A percentile compares a stretch with the other conserved stretches of the same genome.
Conservation (phyloP, 139 green algal genomes). For the Nannochloris sp. region DNA sequence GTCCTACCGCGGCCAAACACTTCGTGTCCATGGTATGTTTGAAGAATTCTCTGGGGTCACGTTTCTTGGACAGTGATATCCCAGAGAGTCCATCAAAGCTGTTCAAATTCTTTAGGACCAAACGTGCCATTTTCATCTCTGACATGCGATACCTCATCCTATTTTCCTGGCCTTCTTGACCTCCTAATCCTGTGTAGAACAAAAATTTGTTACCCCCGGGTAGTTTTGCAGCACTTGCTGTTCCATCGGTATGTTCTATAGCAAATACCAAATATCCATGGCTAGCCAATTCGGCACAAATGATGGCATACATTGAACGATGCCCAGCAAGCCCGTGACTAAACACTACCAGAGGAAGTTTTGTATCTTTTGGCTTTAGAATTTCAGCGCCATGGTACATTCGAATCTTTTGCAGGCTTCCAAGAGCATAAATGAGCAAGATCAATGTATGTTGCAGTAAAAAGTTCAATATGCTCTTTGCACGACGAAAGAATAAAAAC, state of each 20-base stretch:
- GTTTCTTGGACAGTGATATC: constrained; percentile 6
- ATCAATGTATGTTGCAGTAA: too few relatives aligned
- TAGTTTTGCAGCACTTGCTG: constrained; percentile 22
- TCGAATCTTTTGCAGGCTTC: too few relatives aligned
- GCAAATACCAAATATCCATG: constrained; percentile 54
- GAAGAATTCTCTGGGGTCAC: constrained; percentile 14
- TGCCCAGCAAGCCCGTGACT: constrained; percentile 44
- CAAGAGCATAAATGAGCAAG: too few relatives aligned
- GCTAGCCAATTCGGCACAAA: constrained; percentile 48
- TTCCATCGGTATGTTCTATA: constrained; percentile 59
- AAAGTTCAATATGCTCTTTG: neutral
- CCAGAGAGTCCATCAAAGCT: neutral
- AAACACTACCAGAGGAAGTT: constrained; percentile 34
- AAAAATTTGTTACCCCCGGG: constrained; percentile 13
- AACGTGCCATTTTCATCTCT: constrained; percentile 21
- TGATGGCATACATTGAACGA: constrained; percentile 46
- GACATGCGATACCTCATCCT: constrained; percentile 13
- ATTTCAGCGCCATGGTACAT: neutral
- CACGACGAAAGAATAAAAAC: neutral
- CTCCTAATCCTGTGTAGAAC: constrained; percentile 17
- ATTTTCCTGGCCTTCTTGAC: constrained; percentile 9
- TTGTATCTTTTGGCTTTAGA: constrained; percentile 16
- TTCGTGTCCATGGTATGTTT: constrained; percentile 30
- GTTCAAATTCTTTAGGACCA: constrained; percentile 2
- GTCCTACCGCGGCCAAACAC: constrained; percentile 32